phyloP scores from a whole-genome alignment of 331 rosid species.

The Acacia pycnantha region DNA sequence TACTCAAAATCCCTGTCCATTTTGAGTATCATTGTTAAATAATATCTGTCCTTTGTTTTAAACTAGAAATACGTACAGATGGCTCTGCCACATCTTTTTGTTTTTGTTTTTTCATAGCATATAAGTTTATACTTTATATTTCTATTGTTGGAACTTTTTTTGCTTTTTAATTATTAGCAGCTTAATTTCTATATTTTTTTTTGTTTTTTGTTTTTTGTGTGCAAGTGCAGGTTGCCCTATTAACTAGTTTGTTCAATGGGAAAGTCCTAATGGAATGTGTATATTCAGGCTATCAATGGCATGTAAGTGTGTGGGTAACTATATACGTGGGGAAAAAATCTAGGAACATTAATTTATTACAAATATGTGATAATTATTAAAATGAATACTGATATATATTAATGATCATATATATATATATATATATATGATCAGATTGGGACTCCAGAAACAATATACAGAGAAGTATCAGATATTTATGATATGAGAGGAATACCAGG shows the following conservation, averaged over 20 bases:
- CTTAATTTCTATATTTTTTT: not conserved
- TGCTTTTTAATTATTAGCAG: not conserved
- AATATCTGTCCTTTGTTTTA: not conserved
- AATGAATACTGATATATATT: not conserved
- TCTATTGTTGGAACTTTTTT: not conserved
- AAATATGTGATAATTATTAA: not conserved
- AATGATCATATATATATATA: not conserved
- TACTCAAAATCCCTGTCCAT: not conserved
- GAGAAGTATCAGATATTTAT: slow-evolving; percentile 37
- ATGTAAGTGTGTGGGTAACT: slow-evolving; percentile 12
- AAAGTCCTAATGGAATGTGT: slow-evolving; percentile 40
- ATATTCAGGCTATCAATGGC: slow-evolving; percentile 40
- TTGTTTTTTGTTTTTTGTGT: not conserved
- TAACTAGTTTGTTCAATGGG: slow-evolving; percentile 40
- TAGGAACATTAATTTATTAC: not conserved
- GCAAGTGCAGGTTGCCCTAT: slow-evolving; percentile 34
- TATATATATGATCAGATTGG: not conserved
- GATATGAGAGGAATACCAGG: slow-evolving; percentile 26
- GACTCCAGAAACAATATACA: slow-evolving; percentile 22
- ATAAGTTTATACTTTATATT: not conserved
- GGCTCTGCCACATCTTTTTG: not conserved
- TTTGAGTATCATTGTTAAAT: not conserved
- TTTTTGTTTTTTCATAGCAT: not conserved
- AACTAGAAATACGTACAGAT: not conserved
- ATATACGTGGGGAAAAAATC: not conserved